These are phyloP conservation scores for Boletellus deceptivus DNA, from an alignment of 1,284 basidiomycete genomes.

Conservation along the genomic window DNA sequence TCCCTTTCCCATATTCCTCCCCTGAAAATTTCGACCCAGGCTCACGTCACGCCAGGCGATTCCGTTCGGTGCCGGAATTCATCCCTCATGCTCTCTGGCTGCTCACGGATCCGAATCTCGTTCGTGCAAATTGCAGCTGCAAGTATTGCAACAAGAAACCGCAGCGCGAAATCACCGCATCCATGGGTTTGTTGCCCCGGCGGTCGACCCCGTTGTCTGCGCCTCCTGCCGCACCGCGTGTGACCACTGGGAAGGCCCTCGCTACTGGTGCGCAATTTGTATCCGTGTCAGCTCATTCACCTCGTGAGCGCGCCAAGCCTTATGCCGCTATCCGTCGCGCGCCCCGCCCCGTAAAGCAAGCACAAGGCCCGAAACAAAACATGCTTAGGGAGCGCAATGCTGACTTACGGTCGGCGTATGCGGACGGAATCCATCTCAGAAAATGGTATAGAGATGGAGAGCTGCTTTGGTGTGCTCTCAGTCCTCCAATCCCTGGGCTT, in stretches of 20 bases:
- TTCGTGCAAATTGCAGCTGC: slow-evolving; percentile 60
- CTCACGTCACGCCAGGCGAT: slow-evolving; percentile 46
- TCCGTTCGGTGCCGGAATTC: slow-evolving; percentile 79
- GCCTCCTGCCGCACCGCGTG: slow-evolving; percentile 13
- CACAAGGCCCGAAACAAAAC: slow-evolving; percentile 44
- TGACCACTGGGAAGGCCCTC: slow-evolving; percentile 1
- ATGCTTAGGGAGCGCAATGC: slow-evolving; percentile 57
- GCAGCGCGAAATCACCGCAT: slow-evolving; percentile 64
- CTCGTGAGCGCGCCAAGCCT: slow-evolving; percentile 36
- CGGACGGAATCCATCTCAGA: slow-evolving; percentile 36
- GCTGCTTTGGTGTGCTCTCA: slow-evolving; percentile 69
- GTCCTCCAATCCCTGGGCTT: slow-evolving; percentile 46
- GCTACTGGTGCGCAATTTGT: slow-evolving; percentile 5
- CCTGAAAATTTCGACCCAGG: slow-evolving; percentile 31
- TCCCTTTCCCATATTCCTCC: not conserved
- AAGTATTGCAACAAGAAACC: slow-evolving; percentile 74
- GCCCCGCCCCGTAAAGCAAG: slow-evolving; percentile 40
- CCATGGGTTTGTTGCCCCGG: slow-evolving; percentile 47
- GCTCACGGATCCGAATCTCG: slow-evolving; percentile 49
- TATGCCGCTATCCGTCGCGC: slow-evolving; percentile 58
- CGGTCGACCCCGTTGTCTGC: slow-evolving; percentile 35
- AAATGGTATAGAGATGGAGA: slow-evolving; percentile 68
- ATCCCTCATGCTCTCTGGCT: slow-evolving; percentile 81
- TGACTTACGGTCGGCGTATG: slow-evolving; percentile 55
- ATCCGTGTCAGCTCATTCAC: slow-evolving; percentile 10